Evolutionary conservation across 805 yeast genomes (phyloP), one percentile per base, ranked within the genome.

Genomic region (Wickerhamiella kazuoi): DNA sequence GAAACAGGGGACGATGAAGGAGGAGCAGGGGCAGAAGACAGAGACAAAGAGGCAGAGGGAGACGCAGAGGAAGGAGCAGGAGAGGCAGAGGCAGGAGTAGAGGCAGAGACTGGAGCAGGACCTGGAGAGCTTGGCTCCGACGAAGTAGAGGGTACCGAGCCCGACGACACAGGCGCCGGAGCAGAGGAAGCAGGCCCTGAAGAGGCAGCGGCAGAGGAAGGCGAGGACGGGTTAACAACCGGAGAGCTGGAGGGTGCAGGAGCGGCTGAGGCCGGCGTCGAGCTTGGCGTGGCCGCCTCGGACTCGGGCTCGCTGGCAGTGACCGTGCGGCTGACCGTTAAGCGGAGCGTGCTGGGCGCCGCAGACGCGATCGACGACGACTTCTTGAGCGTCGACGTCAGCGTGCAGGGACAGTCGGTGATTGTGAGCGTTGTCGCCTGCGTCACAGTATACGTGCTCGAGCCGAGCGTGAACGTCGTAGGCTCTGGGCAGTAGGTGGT

Each of bases 401-500:
- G 5, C 5, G 31, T 29, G 17, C 31, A 29, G 14, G 31, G 31
- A 29, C 31, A 29, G 31, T 29, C 15, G 17, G 31, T 29, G 15
- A 29, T 29, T 8, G 31, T 29, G 8, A 29, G 15, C 15, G 15
- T 14, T 13, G 87, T 78, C 46, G 87, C 74, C 52, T 60, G 76
- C 46, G 86, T 74, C 59, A 71, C 72, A n/a, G 53, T 50, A 47
- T 41, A 44, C 18, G 54, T 50, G 40, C 37, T 30, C 41, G 46
- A 44, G 68, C 72, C 72, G 56, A 72, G 68, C 47, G 65, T 64
- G 44, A 79, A 49, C 40, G 67, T 60, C 47, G 90, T 79, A 39
- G 87, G 62, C 46, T 55, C 64, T 57, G 87, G 83, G 62, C 87
- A 79, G 76, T 73, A 76, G 48, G 87, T 79, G 61, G 79, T 72